A percentile compares a stretch with the other conserved stretches of the same genome.
phyloP scores from a whole-genome alignment of 2,329 filamentous ascomycete species.

The Neophaeococcomyces aloes region DNA sequence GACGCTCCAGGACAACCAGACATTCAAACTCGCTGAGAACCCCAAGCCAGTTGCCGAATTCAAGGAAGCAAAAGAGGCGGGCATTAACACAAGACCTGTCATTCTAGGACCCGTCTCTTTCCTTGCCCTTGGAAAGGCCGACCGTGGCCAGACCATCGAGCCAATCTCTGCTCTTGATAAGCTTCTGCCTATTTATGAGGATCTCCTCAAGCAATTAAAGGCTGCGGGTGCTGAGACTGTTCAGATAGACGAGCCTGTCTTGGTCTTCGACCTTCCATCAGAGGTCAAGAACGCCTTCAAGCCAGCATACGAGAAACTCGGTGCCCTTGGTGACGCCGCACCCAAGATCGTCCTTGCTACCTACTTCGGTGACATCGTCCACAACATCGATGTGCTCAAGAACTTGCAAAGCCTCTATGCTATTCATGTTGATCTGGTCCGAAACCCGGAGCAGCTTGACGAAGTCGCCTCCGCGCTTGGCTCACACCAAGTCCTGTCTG shows the following conservation, averaged over 20 bases:
- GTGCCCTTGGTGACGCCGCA: constrained; percentile 59
- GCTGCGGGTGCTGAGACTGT: constrained; percentile 89
- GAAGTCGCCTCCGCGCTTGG: constrained; percentile 73
- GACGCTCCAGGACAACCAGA: constrained; percentile 92
- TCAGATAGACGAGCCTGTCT: constrained; percentile 95
- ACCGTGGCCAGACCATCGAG: constrained; percentile 84
- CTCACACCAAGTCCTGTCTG: constrained; percentile 80
- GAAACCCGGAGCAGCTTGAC: constrained; percentile 94
- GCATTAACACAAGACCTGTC: constrained; percentile 85
- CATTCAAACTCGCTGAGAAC: constrained; percentile 74
- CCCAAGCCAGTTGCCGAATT: constrained; percentile 94
- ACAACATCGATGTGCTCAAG: constrained; percentile 89
- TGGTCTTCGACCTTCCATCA: constrained; percentile 83
- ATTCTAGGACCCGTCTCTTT: constrained; percentile 94
- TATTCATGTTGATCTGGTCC: constrained; percentile 91
- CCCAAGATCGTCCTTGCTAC: constrained; percentile 86
- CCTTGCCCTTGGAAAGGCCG: constrained; percentile 94
- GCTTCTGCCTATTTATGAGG: constrained; percentile 86
- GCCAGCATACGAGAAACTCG: constrained; percentile 86
- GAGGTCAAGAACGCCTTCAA: constrained; percentile 97
- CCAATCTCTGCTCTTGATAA: constrained; percentile 90
- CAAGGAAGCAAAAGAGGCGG: constrained; percentile 95
- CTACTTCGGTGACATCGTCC: constrained; percentile 98
- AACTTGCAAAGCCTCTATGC: constrained; percentile 63
- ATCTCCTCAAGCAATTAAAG: constrained; percentile 90